A percentile compares a stretch with the other conserved stretches of the same genome.
phyloP scores from a whole-genome alignment of 225 moss, liverwort and hornwort species.

The Lunularia cruciata region DNA sequence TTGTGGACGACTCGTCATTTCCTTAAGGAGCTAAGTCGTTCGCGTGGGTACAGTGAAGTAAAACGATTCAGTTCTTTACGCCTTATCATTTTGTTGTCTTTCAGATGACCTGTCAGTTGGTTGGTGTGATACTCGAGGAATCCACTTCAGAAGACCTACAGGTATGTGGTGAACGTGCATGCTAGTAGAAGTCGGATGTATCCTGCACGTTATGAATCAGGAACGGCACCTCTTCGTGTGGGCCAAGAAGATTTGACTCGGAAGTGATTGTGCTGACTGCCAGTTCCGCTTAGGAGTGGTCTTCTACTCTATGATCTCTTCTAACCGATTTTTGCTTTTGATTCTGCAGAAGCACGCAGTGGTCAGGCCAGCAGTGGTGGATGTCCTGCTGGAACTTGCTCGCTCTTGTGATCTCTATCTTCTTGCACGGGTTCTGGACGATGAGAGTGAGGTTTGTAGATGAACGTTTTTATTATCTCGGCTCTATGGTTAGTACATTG shows the following conservation, averaged over 20 bases:
- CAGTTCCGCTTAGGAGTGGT: too few species aligned
- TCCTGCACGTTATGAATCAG: neutral
- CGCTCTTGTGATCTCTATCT: constrained; percentile 77
- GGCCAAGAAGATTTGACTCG: too few species aligned
- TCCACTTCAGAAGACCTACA: constrained; percentile 66
- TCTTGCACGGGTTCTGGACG: constrained; percentile 70
- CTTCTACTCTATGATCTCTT: too few species aligned
- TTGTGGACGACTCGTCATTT: too few species aligned
- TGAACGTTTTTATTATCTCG: too few species aligned
- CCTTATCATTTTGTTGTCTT: neutral
- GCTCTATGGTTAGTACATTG: too few species aligned
- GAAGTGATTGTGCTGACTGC: too few species aligned
- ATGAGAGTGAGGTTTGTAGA: constrained; percentile 65
- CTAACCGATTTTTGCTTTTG: too few species aligned
- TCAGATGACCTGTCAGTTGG: constrained; percentile 76
- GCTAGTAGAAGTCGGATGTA: neutral
- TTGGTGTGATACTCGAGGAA: constrained; percentile 73
- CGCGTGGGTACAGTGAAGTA: too few species aligned
- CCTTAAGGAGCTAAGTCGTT: too few species aligned
- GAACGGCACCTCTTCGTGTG: neutral
- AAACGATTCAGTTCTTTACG: too few species aligned
- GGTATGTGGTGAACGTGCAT: constrained; percentile 19
- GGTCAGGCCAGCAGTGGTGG: constrained; percentile 72
- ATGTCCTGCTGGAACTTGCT: constrained; percentile 75
- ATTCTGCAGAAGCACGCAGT: constrained; percentile 63